phyloP scores from a whole-genome alignment of 2,329 filamentous ascomycete species.

The Fusarium albidum region DNA sequence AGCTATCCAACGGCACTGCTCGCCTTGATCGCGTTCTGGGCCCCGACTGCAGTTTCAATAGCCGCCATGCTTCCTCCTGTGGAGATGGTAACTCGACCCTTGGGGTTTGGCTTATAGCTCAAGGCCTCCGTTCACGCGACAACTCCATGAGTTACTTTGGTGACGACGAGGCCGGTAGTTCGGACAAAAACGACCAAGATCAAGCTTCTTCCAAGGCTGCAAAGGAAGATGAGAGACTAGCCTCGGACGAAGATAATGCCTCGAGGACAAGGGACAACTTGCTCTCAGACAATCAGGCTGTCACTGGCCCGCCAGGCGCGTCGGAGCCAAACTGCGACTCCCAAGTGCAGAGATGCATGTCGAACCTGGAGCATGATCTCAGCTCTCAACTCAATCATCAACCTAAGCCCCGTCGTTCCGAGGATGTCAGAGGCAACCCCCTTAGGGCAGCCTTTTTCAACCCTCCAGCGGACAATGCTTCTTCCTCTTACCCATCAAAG shows the following conservation, averaged over 20 bases:
- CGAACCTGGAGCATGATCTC: not conserved
- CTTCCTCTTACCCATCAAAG: conserved; percentile 47
- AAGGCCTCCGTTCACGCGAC: conserved; percentile 42
- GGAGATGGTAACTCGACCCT: conserved; percentile 47
- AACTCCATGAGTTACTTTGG: conserved; percentile 33
- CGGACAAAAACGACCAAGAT: not conserved
- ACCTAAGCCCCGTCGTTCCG: not conserved
- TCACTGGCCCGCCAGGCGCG: not conserved
- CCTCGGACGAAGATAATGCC: not conserved
- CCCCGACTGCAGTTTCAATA: conserved; percentile 41
- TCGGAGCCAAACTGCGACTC: not conserved
- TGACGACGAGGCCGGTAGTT: conserved; percentile 1
- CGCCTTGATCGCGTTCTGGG: conserved; percentile 34
- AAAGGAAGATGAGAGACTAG: not conserved
- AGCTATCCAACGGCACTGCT: conserved; percentile 28
- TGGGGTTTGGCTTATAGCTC: conserved; percentile 49
- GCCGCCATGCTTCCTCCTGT: conserved; percentile 41
- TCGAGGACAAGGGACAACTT: not conserved
- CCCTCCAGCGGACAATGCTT: conserved; percentile 37
- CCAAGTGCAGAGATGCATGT: not conserved
- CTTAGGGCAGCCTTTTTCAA: conserved; percentile 21
- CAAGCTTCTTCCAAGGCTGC: not conserved
- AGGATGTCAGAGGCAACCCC: conserved; percentile 18
- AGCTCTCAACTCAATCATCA: not conserved
- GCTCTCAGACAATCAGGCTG: not conserved